Base-by-base conservation (phyloP, 2,329 filamentous ascomycete genomes). In the Pezicula neosporulosa region DNA sequence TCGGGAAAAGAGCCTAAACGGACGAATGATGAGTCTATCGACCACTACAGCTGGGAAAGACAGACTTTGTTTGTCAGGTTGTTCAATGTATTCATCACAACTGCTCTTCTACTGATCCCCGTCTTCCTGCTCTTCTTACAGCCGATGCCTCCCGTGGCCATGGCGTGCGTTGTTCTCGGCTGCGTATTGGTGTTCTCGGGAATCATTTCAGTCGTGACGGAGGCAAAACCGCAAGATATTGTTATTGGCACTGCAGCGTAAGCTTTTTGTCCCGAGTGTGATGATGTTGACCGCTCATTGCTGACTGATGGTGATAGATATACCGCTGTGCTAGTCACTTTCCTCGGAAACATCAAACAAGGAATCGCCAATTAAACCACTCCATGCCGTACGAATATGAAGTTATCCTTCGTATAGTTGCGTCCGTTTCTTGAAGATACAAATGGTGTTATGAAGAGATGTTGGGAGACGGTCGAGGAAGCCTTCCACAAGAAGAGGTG, bases 61-160 rank as follows among this genome's bases (percentile, higher is more conserved):
- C 16, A 18, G 4, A 6, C 38, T 3, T 3, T 10, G 2, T 5
- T 52, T 6, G 43, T 44, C 10, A 52, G 38, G n/a, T 8, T 48
- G 9, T 19, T 59, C 1, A 12, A 48, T 1, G 48, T 58, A 4
- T 38, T 24, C 10, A 19, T 56, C 1, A 42, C 24, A 24, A 4
- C 48, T 2, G 49, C 56, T 10, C 42, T 56, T 13, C 52, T 62
- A 3, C 48, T 59, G n/a, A 49, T 55, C 12, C 60, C 60, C 13
- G 51, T 52, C 13, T 55, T 49, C 28, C 16, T 59, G 13, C 15
- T 60, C 35, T 58, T 59, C 44, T 48, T 62, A 10, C 30, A 53
- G 2, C 41, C 21, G 16, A 59, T 60, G 56, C 50, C 35, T 18
- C 46, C 39, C 4, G 43, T 28, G 5, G 13, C 43, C 24, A 60